A percentile compares a stretch with the other conserved stretches of the same genome.
Evolutionary conservation across 2,329 filamentous ascomycete genomes (phyloP).

Genomic region (Emmonsiellopsis sp.): DNA sequence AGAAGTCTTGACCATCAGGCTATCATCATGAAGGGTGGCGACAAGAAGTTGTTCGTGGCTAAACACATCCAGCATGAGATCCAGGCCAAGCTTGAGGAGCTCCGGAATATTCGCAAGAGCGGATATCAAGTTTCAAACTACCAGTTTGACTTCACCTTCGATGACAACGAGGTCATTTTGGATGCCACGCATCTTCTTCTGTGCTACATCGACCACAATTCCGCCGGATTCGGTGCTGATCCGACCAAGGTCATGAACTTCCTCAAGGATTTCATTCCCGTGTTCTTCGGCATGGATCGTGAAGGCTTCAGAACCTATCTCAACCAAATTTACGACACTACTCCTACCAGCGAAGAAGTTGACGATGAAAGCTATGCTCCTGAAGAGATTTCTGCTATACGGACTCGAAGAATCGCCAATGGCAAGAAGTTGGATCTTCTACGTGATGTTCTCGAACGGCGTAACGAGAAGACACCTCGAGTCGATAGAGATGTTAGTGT

Average conservation of each 20-base stretch:
- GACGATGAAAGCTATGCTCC: slow-evolving; percentile 60
- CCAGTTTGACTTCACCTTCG: slow-evolving; percentile 69
- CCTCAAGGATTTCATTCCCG: slow-evolving; percentile 64
- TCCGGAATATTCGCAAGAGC: slow-evolving; percentile 61
- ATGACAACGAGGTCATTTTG: slow-evolving; percentile 58
- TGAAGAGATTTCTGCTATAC: slow-evolving; percentile 60
- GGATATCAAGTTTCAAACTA: slow-evolving; percentile 53
- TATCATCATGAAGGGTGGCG: slow-evolving; percentile 74
- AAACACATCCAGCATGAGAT: slow-evolving; percentile 88
- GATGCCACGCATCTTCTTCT: slow-evolving; percentile 42
- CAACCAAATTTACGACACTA: slow-evolving; percentile 59
- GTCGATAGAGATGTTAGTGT: slow-evolving; percentile 71
- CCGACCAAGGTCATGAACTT: slow-evolving; percentile 67
- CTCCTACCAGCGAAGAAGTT: slow-evolving; percentile 66
- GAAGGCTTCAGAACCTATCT: slow-evolving; percentile 60
- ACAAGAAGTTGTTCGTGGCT: slow-evolving; percentile 84
- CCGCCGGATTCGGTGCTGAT: slow-evolving; percentile 48
- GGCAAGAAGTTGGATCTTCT: slow-evolving; percentile 70
- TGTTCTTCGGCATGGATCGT: slow-evolving; percentile 67
- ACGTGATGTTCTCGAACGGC: slow-evolving; percentile 73
- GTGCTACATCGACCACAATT: slow-evolving; percentile 39
- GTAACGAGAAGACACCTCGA: slow-evolving; percentile 61
- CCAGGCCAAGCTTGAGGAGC: slow-evolving; percentile 86
- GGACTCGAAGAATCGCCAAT: slow-evolving; percentile 49
- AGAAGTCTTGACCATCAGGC: slow-evolving; percentile 96